Conservation (phyloP, 805 yeast genomes). For the Naumovozyma castellii region DNA sequence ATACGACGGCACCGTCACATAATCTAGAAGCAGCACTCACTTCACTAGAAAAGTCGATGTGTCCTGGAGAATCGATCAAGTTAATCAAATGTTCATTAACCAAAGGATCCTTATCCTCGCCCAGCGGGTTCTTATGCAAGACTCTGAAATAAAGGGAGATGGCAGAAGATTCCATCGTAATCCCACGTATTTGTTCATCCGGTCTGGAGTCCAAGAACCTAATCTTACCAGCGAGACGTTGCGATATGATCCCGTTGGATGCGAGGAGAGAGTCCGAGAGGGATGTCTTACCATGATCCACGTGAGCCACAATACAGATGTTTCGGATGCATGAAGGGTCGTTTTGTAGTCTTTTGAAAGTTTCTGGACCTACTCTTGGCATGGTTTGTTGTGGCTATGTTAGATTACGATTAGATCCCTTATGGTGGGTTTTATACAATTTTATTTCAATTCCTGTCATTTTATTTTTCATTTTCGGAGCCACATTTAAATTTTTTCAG, state of each 20-base stretch:
- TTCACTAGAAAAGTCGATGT: conserved; percentile 91
- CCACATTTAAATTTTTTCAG: too few species aligned
- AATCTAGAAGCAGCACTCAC: conserved; percentile 92
- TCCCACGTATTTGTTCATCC: conserved; percentile 93
- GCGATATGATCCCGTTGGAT: conserved; percentile 92
- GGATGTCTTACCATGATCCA: conserved; percentile 97
- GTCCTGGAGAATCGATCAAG: conserved; percentile 98
- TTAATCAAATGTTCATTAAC: conserved; percentile 78
- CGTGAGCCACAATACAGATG: conserved; percentile 94
- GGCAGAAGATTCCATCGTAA: conserved; percentile 96
- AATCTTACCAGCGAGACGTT: conserved; percentile 88
- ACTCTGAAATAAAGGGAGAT: conserved; percentile 85
- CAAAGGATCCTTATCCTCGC: conserved; percentile 32
- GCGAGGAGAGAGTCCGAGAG: conserved; percentile 86
- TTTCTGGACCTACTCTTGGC: conserved; percentile 54
- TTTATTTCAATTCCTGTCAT: not conserved
- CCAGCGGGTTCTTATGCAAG: conserved; percentile 33
- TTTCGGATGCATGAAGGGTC: conserved; percentile 68
- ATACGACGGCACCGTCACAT: conserved; percentile 93
- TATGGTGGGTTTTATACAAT: not conserved
- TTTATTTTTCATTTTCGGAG: too few species aligned
- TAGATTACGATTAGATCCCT: too few species aligned
- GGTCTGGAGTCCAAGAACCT: conserved; percentile 87
- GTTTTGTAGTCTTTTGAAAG: conserved; percentile 56
- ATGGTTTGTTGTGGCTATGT: conserved; percentile 6